These are phyloP conservation scores for Amaranthus hypochondriacus DNA, from an alignment of 148 eudicot genomes.

Conservation along the genomic window DNA sequence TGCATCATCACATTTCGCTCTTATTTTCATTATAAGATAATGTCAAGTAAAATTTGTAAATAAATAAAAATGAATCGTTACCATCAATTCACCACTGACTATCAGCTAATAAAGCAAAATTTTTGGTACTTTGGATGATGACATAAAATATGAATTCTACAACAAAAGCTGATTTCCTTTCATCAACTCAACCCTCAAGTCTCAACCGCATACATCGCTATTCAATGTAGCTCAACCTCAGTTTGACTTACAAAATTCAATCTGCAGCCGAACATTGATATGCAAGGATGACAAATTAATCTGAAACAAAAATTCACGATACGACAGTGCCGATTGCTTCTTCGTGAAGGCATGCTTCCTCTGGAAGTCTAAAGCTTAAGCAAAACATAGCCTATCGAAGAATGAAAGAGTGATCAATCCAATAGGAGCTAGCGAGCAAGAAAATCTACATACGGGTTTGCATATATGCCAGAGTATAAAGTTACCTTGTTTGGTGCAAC, in stretches of 20 bases:
- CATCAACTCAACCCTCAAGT: background rate
- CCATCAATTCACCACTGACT: no score
- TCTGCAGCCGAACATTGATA: background rate
- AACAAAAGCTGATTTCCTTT: background rate
- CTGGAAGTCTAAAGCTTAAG: constrained; percentile 88
- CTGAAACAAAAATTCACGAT: constrained; percentile 2
- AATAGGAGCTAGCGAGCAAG: background rate
- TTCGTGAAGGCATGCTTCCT: constrained; percentile 57
- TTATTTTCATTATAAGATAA: no score
- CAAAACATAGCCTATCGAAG: constrained; percentile 88
- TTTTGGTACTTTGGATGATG: background rate
- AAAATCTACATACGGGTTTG: background rate
- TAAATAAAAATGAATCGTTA: no score
- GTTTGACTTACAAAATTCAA: background rate
- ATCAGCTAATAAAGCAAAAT: background rate
- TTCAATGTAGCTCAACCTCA: background rate
- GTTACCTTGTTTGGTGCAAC: constrained; percentile 98
- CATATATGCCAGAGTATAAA: background rate
- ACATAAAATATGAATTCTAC: background rate
- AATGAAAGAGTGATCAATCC: background rate
- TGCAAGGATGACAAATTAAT: background rate
- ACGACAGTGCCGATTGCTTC: constrained; percentile 14
- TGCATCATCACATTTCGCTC: no score
- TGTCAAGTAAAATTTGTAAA: no score
- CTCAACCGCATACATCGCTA: background rate